A percentile compares a stretch with the other conserved stretches of the same genome.
These are phyloP conservation scores for Ambrosia artemisiifolia DNA, from an alignment of 129 eudicot genomes.

Conservation along the genomic window DNA sequence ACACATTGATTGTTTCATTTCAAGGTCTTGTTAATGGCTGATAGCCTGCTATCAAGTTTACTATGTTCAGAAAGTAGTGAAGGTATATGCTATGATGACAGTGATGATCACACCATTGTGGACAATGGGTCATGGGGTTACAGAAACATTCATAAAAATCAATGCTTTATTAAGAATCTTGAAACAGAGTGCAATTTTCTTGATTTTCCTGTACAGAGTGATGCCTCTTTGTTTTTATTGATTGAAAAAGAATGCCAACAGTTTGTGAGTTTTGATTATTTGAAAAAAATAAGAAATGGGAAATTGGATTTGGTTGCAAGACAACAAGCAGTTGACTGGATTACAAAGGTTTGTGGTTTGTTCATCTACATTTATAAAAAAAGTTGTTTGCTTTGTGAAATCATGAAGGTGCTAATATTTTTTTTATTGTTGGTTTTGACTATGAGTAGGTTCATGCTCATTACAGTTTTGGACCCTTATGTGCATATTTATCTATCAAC, in stretches of 20 bases:
- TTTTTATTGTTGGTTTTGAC: conserved; percentile 19
- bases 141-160: conserved; percentile 28
- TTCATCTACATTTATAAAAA: not conserved
- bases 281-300: conserved; percentile 54
- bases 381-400: not conserved
- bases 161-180: conserved; percentile 20
- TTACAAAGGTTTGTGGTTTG: conserved; percentile 56
- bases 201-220: conserved; percentile 44
- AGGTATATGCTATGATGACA: conserved; percentile 41
- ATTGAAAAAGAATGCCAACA: conserved; percentile 52
- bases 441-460: conserved; percentile 51
- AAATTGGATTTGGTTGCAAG: conserved; percentile 57
- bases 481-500: conserved; percentile 48
- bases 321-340: conserved; percentile 67
- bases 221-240: conserved; percentile 47
- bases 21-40: conserved; percentile 26
- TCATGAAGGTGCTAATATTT: conserved; percentile 12
- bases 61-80: conserved; percentile 59
- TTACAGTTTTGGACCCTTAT: conserved; percentile 61
- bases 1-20: not conserved
- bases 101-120: not conserved
- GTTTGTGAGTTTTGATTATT: conserved; percentile 55
- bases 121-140: conserved; percentile 20
- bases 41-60: conserved; percentile 47
- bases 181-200: conserved; percentile 29